Conservation (phyloP, 495 filamentous ascomycete genomes). For the Neurospora sublineolata region DNA sequence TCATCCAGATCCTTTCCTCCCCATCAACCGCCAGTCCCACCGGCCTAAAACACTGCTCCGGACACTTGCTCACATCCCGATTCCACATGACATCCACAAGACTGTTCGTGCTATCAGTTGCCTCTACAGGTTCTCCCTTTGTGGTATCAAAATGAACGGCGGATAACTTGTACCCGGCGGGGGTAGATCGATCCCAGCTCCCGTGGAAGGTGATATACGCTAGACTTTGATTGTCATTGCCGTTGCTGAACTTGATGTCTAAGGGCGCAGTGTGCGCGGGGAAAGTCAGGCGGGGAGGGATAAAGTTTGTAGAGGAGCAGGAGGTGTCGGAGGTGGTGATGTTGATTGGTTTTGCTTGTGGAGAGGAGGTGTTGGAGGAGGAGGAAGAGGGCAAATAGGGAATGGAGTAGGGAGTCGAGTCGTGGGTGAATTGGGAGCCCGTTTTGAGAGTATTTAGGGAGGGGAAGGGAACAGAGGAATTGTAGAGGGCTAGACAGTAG, state of each 20-base stretch:
- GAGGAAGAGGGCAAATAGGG: background rate
- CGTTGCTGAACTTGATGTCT: conserved; percentile 42
- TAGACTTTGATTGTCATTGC: conserved; percentile 5
- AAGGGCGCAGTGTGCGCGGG: conserved; percentile 49
- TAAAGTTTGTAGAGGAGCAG: conserved; percentile 26
- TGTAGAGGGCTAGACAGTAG: conserved; percentile 53
- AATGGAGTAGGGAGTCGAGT: background rate
- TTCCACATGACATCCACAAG: conserved; percentile 41
- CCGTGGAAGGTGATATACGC: conserved; percentile 36
- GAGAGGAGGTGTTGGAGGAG: background rate
- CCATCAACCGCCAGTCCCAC: conserved; percentile 42
- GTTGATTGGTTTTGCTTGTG: conserved; percentile 1
- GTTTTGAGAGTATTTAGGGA: conserved; percentile 11
- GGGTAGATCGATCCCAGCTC: conserved; percentile 40
- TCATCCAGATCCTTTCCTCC: conserved; percentile 41
- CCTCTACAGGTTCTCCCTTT: conserved; percentile 31
- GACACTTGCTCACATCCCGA: conserved; percentile 30
- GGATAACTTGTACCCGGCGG: conserved; percentile 46
- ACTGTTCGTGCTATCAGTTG: conserved; percentile 28
- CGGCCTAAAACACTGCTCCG: conserved; percentile 41
- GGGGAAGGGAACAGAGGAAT: conserved; percentile 23
- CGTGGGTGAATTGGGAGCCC: conserved; percentile 29
- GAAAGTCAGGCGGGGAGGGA: conserved; percentile 43
- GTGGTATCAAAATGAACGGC: conserved; percentile 27
- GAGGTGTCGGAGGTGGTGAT: conserved; percentile 30